Conservation (phyloP, 2,329 filamentous ascomycete species). For the Cladosporium sphaerospermum region DNA sequence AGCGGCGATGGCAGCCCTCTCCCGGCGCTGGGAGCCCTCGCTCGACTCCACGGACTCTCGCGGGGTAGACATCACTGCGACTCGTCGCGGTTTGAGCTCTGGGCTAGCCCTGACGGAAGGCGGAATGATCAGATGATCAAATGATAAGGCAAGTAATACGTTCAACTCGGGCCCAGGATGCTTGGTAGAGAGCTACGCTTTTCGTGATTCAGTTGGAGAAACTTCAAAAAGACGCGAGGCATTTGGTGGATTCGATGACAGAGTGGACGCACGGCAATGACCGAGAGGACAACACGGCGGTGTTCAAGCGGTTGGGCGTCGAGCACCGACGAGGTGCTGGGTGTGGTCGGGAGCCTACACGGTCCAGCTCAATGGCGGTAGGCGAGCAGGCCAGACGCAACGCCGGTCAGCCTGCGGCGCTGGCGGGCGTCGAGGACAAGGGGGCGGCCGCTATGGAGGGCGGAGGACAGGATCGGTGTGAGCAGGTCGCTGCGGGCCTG, state of each 20-base stretch:
- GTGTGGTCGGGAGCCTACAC: neutral
- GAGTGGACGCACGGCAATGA: no score
- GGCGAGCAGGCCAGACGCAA: no score
- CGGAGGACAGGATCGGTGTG: no score
- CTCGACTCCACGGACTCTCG: conserved; percentile 9
- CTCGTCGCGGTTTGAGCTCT: no score
- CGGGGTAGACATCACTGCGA: neutral
- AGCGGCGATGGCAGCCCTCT: conserved; percentile 9
- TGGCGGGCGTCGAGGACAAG: no score
- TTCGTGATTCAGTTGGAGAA: neutral
- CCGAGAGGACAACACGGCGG: no score
- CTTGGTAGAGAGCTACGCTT: neutral
- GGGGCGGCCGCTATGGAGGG: no score
- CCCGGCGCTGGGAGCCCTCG: conserved; percentile 9
- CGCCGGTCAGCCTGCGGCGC: no score
- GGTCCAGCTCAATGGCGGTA: no score
- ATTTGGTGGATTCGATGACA: neutral
- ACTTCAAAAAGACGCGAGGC: neutral
- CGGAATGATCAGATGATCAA: no score
- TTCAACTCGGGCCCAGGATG: neutral
- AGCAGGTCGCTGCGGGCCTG: no score
- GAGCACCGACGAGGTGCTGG: neutral
- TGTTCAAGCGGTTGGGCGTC: neutral
- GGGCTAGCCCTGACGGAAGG: no score
- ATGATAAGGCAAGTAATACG: neutral